Evolutionary conservation across 176 grass and related monocot species (phyloP).

Genomic region (Carex kokanica): DNA sequence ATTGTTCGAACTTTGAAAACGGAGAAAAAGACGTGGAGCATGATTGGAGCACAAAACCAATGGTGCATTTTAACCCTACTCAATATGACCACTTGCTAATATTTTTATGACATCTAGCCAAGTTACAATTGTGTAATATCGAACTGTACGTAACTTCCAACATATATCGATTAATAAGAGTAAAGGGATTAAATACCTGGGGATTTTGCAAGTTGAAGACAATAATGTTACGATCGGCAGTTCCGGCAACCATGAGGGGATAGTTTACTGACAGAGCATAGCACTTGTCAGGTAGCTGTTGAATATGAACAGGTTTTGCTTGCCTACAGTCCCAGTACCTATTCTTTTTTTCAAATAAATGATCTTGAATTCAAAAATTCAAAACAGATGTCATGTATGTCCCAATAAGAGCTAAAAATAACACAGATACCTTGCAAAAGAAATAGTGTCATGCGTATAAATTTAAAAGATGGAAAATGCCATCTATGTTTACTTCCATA

Average conservation of each 20-base stretch:
- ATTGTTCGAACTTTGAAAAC: too few species aligned
- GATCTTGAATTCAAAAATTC: neutral
- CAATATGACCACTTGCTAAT: neutral
- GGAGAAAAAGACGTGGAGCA: too few species aligned
- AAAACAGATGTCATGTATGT: neutral
- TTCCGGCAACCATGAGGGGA: conserved; percentile 90
- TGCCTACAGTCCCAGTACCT: conserved; percentile 92
- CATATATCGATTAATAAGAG: neutral
- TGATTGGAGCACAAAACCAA: too few species aligned
- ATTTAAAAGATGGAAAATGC: neutral
- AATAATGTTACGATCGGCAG: conserved; percentile 52
- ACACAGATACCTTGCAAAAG: neutral
- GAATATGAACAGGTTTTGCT: conserved; percentile 62
- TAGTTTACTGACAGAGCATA: conserved; percentile 73
- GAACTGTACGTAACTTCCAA: neutral
- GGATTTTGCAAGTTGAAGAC: conserved; percentile 82
- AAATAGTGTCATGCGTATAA: neutral
- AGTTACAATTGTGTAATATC: neutral
- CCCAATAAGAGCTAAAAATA: neutral
- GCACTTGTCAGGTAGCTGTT: conserved; percentile 77
- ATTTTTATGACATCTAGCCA: neutral
- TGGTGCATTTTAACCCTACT: too few species aligned
- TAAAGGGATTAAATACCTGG: conserved; percentile 38
- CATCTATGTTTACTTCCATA: neutral
- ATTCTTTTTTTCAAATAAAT: neutral